These are phyloP conservation scores for Fusarium aywerte DNA, from an alignment of 2,329 filamentous ascomycete genomes.

Conservation along the genomic window DNA sequence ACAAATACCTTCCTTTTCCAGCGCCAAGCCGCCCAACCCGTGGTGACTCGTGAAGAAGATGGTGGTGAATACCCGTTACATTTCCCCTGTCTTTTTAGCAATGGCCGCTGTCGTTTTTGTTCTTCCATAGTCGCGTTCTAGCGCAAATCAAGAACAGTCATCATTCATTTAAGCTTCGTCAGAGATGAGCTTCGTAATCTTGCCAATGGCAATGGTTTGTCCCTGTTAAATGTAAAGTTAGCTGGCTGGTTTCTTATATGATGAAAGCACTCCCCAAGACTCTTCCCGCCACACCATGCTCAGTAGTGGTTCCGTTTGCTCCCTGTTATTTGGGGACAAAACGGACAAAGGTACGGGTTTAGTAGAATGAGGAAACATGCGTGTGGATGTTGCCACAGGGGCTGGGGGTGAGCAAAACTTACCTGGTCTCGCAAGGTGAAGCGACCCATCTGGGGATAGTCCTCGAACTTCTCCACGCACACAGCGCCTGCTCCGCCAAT, in stretches of 20 bases:
- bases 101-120: conserved; percentile 12
- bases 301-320: conserved; percentile 5
- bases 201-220: conserved; percentile 99
- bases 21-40: conserved; percentile 23
- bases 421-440: conserved; percentile 92
- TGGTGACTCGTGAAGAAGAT: conserved; percentile 30
- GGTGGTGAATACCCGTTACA: conserved; percentile 25
- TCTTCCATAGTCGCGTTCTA: conserved; percentile 5
- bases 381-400: neutral
- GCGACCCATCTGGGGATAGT: conserved; percentile 92
- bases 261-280: conserved; percentile 16
- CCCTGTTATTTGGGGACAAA: conserved; percentile 10
- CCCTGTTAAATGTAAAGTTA: conserved; percentile 67
- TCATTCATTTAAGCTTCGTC: conserved; percentile 48
- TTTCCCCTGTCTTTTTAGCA: conserved; percentile 23
- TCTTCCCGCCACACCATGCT: conserved; percentile 19
- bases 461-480: conserved; percentile 93
- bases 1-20: neutral
- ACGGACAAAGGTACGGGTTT: conserved; percentile 21
- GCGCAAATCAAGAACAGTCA: conserved; percentile 22
- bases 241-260: conserved; percentile 28
- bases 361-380: conserved; percentile 7
- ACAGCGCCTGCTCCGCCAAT: conserved; percentile 86
- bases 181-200: conserved; percentile 88
- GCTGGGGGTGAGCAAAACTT: conserved; percentile 48